Evolutionary conservation across 331 rosid genomes (phyloP), one percentile per base, ranked within the genome.

Genomic region (Malus hybrid): DNA sequence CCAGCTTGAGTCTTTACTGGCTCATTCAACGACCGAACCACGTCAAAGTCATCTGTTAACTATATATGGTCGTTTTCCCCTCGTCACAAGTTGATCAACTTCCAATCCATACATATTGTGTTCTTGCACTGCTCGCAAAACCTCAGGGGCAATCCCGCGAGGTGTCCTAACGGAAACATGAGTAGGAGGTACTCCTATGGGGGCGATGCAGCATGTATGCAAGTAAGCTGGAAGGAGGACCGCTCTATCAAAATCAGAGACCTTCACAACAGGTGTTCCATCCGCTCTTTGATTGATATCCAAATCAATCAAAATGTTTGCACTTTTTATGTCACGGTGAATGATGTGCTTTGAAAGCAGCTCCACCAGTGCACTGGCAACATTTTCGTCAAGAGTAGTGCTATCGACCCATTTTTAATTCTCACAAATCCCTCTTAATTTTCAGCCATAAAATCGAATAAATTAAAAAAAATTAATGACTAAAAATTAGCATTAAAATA

Each of bases 71-170:
- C 92, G 83, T 79, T 86, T 87, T 66, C 97, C 87, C 79, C 70
- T 77, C 97, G 83, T 85, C 75, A 94, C 79, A 30, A 63, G 82
- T 80, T 94, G 91, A 87, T 95, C 99, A 63, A 87, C 90, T 86
- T 90, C 97, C 89, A 90, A 78, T 84, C 97, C 97, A 85, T 92
- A 95, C 44, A 75, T 11, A 24, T 55, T 80, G 10, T 55, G 76
- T 67, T 88, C 32, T 70, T 90, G 88, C 96, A 92, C 90, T 30
- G 97, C 84, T 77, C 36, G 91, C 85, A 95, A 75, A 71, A 92
- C 97, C 84, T 92, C 99, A 42, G 97, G 97, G 76, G 99, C 97
- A 96, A 92, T 90, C 99, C 99, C 89, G 29, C 96, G 91, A 71
- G 97, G 97, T 6, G 99, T 95, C 63, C 99, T 97, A 72, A 92